Base-by-base conservation (phyloP, 2,329 filamentous ascomycete genomes). In the Tricladium varicosporioides region DNA sequence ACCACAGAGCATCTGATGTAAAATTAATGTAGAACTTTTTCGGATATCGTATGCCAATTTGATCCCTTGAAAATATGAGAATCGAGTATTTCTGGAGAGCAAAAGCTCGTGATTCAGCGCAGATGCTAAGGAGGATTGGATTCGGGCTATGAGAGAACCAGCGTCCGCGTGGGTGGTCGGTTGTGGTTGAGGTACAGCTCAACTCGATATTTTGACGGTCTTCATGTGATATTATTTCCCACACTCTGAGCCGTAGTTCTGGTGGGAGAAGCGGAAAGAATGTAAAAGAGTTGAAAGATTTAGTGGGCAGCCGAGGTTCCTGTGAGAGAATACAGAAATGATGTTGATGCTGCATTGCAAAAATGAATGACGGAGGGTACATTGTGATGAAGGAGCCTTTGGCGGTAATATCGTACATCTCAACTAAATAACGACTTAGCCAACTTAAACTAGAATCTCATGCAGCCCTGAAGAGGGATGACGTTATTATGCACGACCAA, bases 31-130 rank as follows among this genome's bases (percentile, higher is more conserved):
- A 60, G 5, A 63, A 44, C 1, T 45, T 44, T 13, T 19, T 43
- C 5, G 18, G 52, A 15, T 45, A 53, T 1, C 57, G 58, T 4
- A 56, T 31, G 5, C 50, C 54, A 15, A 59, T 46, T 19, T 59
- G 56, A 1, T 49, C 47, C 1, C 46, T 46, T 3, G 58, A 70
- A 16, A 72, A 67, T 3, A 57, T 63, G 9, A 72, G 64, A 2
- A 62, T 59, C 0, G 60, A 54, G 48, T 62, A 64, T 0, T 59
- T 64, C 10, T 58, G 53, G 2, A 65, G 43, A 11, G 64, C 58
- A 9, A 62, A 33, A 18, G 56, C 13, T 11, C 61, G 60, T 16
- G 63, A 63, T 36, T 65, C 63, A 13, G 62, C 46, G 33, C 59
- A 65, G 53, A 64, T 56, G 51, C 32, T 45, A 49, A 60, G 56